These are phyloP conservation scores for Lecanoromycetidae sp. DNA, from an alignment of 2,329 filamentous ascomycete genomes.

Conservation along the genomic window DNA sequence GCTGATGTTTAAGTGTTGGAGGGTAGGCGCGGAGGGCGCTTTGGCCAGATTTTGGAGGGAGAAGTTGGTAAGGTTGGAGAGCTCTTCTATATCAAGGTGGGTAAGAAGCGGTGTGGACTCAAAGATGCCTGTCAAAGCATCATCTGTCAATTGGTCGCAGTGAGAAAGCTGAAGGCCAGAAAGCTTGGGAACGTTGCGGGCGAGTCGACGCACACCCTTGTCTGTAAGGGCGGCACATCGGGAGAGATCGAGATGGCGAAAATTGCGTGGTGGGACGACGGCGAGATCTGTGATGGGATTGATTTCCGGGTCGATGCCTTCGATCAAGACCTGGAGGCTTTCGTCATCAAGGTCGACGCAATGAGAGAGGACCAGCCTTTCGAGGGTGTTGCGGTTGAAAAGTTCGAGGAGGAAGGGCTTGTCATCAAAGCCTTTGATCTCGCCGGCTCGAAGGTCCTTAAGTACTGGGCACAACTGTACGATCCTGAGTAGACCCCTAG, in stretches of 20 bases:
- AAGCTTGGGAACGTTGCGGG: slow-evolving; percentile 62
- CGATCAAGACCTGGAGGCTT: slow-evolving; percentile 59
- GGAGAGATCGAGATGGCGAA: slow-evolving; percentile 77
- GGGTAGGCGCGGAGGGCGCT: slow-evolving; percentile 56
- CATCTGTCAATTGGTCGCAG: slow-evolving; percentile 62
- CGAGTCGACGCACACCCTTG: slow-evolving; percentile 56
- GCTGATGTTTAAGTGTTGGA: slow-evolving; percentile 76
- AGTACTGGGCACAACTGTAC: slow-evolving; percentile 61
- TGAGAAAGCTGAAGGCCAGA: slow-evolving; percentile 75
- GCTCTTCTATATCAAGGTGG: slow-evolving; percentile 80
- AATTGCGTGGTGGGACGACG: slow-evolving; percentile 61
- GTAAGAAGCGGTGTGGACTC: slow-evolving; percentile 65
- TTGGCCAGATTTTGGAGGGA: slow-evolving; percentile 63
- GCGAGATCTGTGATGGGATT: slow-evolving; percentile 69
- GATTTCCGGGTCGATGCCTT: slow-evolving; percentile 63
- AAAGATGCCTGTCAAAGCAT: slow-evolving; percentile 58
- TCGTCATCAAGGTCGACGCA: slow-evolving; percentile 69
- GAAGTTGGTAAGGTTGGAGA: slow-evolving; percentile 63
- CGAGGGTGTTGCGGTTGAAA: slow-evolving; percentile 68
- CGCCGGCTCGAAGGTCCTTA: slow-evolving; percentile 68
- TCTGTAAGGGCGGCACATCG: slow-evolving; percentile 65
- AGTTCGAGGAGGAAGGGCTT: slow-evolving; percentile 58
- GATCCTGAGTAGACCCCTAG: slow-evolving; percentile 59
- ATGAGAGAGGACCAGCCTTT: slow-evolving; percentile 69
- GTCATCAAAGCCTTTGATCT: slow-evolving; percentile 69